Base-by-base conservation (phyloP, 768 basidiomycete genomes). In the Heimioporus sp. region DNA sequence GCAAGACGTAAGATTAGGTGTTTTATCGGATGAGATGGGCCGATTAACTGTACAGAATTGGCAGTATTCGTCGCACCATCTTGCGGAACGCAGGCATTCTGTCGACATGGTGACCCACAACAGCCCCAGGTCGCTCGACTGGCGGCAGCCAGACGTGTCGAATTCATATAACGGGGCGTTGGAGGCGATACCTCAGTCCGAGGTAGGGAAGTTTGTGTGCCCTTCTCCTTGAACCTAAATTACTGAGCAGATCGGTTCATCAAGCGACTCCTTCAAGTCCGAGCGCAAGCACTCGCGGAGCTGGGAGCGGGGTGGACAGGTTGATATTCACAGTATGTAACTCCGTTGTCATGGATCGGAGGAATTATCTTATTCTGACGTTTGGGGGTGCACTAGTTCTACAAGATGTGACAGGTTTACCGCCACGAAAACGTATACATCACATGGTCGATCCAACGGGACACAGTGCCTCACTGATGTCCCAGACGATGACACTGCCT, bases 401-500 rank as follows among this genome's bases (percentile, higher is more conserved):
- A 43, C 73, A 82, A 70, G 81, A 82, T 56, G 72, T 83, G 56
- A 66, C 79, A 53, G 73, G 72, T 38, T 62, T 83, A 42, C 81
- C 83, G 16, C 64, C 72, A 19, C 76, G 85, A 62, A 86, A 86
- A 69, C 80, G 85, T 49, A 70, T 78, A 19, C 85, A 86, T 66
- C 83, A 85, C 64, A 79, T 85, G 75, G 80, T 84, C 69, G 73
- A 84, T 64, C 67, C 65, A 73, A 81, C 59, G 66, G 80, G 73
- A 48, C 69, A 73, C 62, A 76, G 72, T 54, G 71, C 77, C 45
- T 73, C 80, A 42, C 59, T 85, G 58, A 82, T 82, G 59, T 66
- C 80, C 44, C 78, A 79, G 54, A 80, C 76, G 58, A 77, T 84
- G 73, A 65, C 78, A 54, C 68, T 84, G 61, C 76, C 78, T 63